Evolutionary conservation across 1,284 basidiomycete species (phyloP), one percentile per base, ranked within the genome.

Genomic region (Papiliotrema laurentii): DNA sequence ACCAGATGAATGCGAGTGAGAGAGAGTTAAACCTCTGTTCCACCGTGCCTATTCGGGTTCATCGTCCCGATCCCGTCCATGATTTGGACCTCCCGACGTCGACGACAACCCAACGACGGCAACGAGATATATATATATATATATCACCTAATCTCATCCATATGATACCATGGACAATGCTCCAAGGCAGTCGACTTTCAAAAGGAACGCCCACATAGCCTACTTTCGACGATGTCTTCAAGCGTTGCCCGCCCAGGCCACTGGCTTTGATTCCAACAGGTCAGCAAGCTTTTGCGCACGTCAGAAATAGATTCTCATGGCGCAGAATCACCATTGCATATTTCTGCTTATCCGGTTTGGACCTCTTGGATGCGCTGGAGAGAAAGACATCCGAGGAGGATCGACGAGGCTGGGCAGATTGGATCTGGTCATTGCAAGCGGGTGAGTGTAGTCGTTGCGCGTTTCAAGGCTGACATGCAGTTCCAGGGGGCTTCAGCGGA

Each of bases 351-450:
- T 85, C 87, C 1, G 80, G 81, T 0, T 73, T 93, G 25, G 89
- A 91, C 63, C 73, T 93, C 16, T 77, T 89, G 6, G 82, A 79
- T 9, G 66, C 77, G 0, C 61, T 87, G 3, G 66, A 79, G 10
- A 69, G 74, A 5, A 79, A 80, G 52, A 78, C 78, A 4, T 77
- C 65, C 5, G 64, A 76, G 9, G 60, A 66, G 5, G 82, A 87
- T 49, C 79, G 81, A n/a, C 71, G 79, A 30, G 69, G 66, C 3
- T 92, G 87, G 86, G 77, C 75, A 47, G 78, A 82, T 46, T 96
- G 92, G 91, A 81, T 97, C 43, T 96, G 91, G 87, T 79, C 78
- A 14, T 83, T 92, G 66, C 87, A 92, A 61, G 79, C 80, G 37
- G 74, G 75, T 67, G 39, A 56, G 69, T 61, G 25, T 26, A 13